Conservation (phyloP, 495 filamentous ascomycete genomes). For the Penicillium daleae region DNA sequence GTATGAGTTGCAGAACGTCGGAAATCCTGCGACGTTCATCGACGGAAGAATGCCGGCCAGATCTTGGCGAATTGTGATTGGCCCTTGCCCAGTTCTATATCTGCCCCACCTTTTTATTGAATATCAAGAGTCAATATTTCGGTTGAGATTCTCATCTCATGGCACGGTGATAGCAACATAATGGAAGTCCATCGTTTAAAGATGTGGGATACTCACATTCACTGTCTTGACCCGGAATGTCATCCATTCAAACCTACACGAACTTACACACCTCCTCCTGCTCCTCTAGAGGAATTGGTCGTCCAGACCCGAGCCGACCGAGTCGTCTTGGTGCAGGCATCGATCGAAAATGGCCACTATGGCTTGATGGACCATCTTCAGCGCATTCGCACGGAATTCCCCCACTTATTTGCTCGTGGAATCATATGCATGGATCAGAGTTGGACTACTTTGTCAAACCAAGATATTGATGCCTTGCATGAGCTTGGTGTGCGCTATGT, state of each 20-base stretch:
- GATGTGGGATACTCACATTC: slow-evolving; percentile 29
- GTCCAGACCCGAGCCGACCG: slow-evolving; percentile 4
- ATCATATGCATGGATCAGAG: slow-evolving; percentile 25
- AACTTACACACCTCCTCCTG: slow-evolving; percentile 25
- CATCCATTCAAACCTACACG: slow-evolving; percentile 29
- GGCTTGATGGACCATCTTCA: slow-evolving; percentile 21
- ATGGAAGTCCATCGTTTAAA: background rate
- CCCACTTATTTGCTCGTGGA: slow-evolving; percentile 18
- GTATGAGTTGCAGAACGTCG: background rate
- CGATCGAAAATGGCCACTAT: slow-evolving; percentile 21
- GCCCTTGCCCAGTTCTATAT: background rate
- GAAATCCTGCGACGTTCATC: background rate
- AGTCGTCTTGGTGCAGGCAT: slow-evolving; percentile 27
- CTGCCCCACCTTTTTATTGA: background rate
- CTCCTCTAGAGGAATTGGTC: slow-evolving; percentile 16
- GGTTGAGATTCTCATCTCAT: background rate
- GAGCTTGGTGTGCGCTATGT: slow-evolving; percentile 17
- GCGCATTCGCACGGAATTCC: slow-evolving; percentile 21
- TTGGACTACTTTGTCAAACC: slow-evolving; percentile 5
- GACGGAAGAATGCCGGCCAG: background rate
- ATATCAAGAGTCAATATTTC: slow-evolving; percentile 1
- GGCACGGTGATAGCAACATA: background rate
- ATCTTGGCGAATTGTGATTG: background rate
- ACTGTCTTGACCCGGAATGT: slow-evolving; percentile 23
- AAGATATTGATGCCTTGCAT: slow-evolving; percentile 18